Base-by-base conservation (phyloP, 805 yeast species). In the Limtongozyma cylindracea region DNA sequence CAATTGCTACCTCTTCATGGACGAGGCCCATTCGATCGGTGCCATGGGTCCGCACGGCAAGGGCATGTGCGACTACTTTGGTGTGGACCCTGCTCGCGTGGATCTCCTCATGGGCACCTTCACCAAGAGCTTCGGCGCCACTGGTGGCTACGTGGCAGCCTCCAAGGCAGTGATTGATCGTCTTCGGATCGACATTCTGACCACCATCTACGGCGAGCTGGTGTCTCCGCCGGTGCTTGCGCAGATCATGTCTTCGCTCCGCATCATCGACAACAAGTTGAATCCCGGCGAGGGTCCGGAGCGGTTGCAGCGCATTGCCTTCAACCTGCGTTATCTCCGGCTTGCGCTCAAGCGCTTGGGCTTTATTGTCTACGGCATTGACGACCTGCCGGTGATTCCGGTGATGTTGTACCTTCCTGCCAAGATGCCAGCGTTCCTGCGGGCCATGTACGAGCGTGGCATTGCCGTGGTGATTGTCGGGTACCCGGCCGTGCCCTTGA, bases 1-100 rank as follows among this genome's bases (percentile, higher is more conserved):
- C 51, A 78, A 78, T 36, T 74, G 84, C 39, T 77, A 76, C 38
- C 48, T 88, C 23, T 88, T 74, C 38, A 74, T 91, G 29, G 99
- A 88, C 43, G 99, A 88, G 45, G 98, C 98, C 8, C 99, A 88
- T 45, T 84, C 96, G 4, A 72, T 88, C 37, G 99, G 99, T 35
- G 98, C 98, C n/a, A 59, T 88, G 49, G 99, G 99, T 14, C 88
- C 91, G 20, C 48, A 49, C 23, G 98, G 98, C 20, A 68, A 74
- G 38, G 99, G 99, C 38, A 72, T 88, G 17, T 82, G 95, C 50
- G 96, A 88, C 38, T 76, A 77, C 47, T 88, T 74, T 43, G 71
- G 70, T 24, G 62, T 88, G 21, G 59, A 66, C 30, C 84, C 96
- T 19, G 41, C 48, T 8, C 62, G 62, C 20, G 54, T 88, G 25